A percentile compares a stretch with the other conserved stretches of the same genome.
Evolutionary conservation across 495 filamentous ascomycete genomes (phyloP).

Genomic region (Penicillium cosmopolitanum): DNA sequence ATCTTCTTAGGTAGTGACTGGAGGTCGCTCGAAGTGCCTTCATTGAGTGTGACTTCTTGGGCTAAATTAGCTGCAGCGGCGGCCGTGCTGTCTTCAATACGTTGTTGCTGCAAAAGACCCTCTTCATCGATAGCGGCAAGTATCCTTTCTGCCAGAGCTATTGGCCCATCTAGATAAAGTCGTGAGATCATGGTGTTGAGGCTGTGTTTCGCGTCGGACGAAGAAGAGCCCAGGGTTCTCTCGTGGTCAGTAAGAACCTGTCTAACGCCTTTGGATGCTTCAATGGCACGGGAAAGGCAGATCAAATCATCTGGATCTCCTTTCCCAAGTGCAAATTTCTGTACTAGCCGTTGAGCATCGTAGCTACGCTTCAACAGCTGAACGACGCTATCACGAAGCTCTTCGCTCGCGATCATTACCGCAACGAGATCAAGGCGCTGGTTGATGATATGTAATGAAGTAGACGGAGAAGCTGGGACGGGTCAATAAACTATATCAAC

Average conservation of each 20-base stretch:
- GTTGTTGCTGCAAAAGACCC: conserved; percentile 77
- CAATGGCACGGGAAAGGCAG: conserved; percentile 77
- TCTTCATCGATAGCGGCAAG: conserved; percentile 88
- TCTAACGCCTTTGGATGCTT: conserved; percentile 72
- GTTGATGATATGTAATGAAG: conserved; percentile 77
- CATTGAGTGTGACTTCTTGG: conserved; percentile 62
- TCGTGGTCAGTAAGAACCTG: conserved; percentile 41
- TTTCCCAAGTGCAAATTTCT: conserved; percentile 88
- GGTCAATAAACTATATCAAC: conserved; percentile 10
- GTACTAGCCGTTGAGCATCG: conserved; percentile 86
- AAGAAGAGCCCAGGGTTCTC: conserved; percentile 5
- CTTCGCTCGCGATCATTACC: conserved; percentile 62
- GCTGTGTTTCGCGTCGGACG: conserved; percentile 32
- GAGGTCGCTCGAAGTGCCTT: conserved; percentile 56
- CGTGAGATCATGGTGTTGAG: conserved; percentile 60
- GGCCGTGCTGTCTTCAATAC: conserved; percentile 70
- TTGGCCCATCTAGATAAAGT: conserved; percentile 70
- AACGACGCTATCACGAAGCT: conserved; percentile 68
- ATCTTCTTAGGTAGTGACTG: conserved; percentile 49
- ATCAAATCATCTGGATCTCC: conserved; percentile 96
- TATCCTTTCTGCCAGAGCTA: conserved; percentile 70
- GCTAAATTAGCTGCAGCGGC: conserved; percentile 70
- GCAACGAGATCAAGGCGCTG: conserved; percentile 81
- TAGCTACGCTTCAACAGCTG: conserved; percentile 73
- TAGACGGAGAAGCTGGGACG: conserved; percentile 72